A percentile compares a stretch with the other conserved stretches of the same genome.
Conservation (phyloP, 176 grass and related monocot species). For the Carex scoparia region DNA sequence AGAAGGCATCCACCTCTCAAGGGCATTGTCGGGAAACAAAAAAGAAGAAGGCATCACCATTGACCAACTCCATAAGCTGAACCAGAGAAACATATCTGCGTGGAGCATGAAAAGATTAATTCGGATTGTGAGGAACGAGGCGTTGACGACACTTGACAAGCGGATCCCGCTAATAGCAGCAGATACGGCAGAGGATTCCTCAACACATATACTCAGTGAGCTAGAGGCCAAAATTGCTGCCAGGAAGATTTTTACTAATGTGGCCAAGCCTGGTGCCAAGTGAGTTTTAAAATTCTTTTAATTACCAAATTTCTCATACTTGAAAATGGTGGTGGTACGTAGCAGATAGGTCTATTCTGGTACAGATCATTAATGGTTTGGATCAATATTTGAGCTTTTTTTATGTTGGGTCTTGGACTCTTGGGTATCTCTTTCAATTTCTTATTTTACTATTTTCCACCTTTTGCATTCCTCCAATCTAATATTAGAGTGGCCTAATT, state of each 20-base stretch:
- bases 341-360: background rate
- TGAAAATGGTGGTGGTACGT: background rate
- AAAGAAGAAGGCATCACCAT: conserved; percentile 62
- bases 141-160: conserved; percentile 74
- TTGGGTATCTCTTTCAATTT: no score
- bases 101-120: conserved; percentile 97
- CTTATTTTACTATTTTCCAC: no score
- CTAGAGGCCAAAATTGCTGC: conserved; percentile 82
- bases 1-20: conserved; percentile 37
- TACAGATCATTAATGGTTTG: background rate
- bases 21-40: conserved; percentile 33
- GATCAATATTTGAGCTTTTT: background rate
- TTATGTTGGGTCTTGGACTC: background rate
- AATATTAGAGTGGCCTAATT: no score
- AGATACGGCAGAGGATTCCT: conserved; percentile 45
- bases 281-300: conserved; percentile 21
- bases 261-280: conserved; percentile 66
- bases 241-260: conserved; percentile 80
- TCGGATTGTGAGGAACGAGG: conserved; percentile 68
- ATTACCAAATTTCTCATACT: background rate
- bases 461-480: no score
- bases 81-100: conserved; percentile 85
- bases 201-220: conserved; percentile 74
- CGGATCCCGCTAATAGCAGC: conserved; percentile 36
- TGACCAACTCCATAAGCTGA: conserved; percentile 80